Conservation (phyloP, 441 rosid genomes). For the Mallotus repandus region DNA sequence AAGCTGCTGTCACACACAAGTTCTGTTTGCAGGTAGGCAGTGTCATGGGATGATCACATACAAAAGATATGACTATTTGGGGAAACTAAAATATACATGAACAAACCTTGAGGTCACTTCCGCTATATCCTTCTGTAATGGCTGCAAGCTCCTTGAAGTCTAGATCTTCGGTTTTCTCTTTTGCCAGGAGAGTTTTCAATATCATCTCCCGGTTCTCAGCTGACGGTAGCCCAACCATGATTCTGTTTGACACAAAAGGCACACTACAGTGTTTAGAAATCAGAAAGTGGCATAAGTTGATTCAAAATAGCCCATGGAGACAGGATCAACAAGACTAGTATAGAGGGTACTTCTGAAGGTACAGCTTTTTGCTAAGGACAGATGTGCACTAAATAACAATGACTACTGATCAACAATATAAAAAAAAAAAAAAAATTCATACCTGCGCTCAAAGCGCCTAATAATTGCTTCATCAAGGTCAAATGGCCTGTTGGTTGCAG, state of each 20-base stretch:
- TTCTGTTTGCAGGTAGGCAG: slow-evolving; percentile 55
- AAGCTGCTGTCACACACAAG: slow-evolving; percentile 88
- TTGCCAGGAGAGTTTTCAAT: slow-evolving; percentile 72
- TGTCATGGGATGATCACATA: slow-evolving; percentile 12
- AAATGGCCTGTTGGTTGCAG: slow-evolving; percentile 98
- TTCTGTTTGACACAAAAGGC: slow-evolving; percentile 42
- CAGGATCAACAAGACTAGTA: not conserved
- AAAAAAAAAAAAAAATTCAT: not conserved
- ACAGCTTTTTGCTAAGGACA: not conserved
- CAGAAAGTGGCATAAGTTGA: not conserved
- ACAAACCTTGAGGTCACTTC: slow-evolving; percentile 97
- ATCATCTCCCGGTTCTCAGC: slow-evolving; percentile 79
- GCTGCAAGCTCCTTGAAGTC: slow-evolving; percentile 84
- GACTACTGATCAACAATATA: not conserved
- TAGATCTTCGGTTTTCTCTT: slow-evolving; percentile 74
- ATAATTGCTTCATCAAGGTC: slow-evolving; percentile 99
- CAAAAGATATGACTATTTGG: not conserved
- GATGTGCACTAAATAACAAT: not conserved
- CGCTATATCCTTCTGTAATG: slow-evolving; percentile 88
- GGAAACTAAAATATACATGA: slow-evolving; percentile 5
- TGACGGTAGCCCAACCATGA: slow-evolving; percentile 95
- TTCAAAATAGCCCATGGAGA: not conserved
- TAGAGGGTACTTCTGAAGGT: not conserved
- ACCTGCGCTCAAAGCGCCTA: slow-evolving; percentile 98
- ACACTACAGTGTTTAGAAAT: not conserved